Evolutionary conservation across 208 protist species (phyloP).

Genomic region (Acanthamoeba castellanii): DNA sequence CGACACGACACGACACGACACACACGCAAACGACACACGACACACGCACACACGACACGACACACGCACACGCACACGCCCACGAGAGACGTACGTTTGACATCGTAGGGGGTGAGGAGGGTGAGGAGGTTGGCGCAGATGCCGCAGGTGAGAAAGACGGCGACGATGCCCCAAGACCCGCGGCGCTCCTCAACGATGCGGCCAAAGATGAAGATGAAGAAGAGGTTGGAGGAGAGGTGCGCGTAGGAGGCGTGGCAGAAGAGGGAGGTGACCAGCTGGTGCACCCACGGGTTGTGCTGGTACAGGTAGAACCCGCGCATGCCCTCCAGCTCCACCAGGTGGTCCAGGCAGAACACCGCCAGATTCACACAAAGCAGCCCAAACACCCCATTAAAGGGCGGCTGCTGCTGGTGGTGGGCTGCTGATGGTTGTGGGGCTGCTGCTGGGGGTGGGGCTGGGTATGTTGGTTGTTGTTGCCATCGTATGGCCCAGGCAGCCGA

Average conservation of each 20-base stretch:
- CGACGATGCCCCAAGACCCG: not conserved
- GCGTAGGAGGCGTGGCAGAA: slow-evolving; percentile 20
- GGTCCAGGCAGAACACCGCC: not conserved
- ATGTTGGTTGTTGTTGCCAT: no score
- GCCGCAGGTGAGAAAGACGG: not conserved
- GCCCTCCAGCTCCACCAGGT: not conserved
- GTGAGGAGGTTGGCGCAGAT: not conserved
- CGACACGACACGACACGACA: no score
- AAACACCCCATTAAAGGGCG: not conserved
- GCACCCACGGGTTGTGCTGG: not conserved
- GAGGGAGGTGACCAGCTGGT: slow-evolving; percentile 1
- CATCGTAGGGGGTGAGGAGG: not conserved
- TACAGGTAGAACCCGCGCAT: not conserved
- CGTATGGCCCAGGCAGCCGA: no score
- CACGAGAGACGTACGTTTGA: not conserved
- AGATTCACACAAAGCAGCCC: not conserved
- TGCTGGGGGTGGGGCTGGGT: no score
- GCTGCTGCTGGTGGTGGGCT: no score
- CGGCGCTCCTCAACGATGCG: not conserved
- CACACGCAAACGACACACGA: no score
- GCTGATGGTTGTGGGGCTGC: no score
- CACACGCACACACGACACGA: no score
- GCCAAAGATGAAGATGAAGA: slow-evolving; percentile 31
- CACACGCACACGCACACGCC: no score
- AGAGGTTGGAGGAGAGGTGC: slow-evolving; percentile 33